Evolutionary conservation across 768 basidiomycete genomes (phyloP).

Genomic region (Lactarius hengduanensis): DNA sequence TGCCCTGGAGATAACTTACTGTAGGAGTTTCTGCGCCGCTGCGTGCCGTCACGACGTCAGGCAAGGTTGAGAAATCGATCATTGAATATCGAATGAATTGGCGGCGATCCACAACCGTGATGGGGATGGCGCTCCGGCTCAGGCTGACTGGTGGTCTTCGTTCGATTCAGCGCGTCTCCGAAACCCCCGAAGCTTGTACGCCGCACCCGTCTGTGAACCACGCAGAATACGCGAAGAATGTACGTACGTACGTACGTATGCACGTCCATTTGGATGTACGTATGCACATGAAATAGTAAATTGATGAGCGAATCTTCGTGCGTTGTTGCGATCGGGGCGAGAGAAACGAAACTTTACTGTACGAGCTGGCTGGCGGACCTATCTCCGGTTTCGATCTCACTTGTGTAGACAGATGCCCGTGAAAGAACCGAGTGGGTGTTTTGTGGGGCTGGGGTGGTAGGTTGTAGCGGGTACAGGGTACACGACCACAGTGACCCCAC

Average conservation of each 20-base stretch:
- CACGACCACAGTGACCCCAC: not conserved
- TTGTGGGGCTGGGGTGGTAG: not conserved
- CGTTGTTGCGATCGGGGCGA: not conserved
- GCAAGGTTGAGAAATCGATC: not conserved
- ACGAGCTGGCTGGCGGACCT: not conserved
- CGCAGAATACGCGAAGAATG: not conserved
- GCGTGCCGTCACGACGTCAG: not conserved
- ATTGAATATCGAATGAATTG: not conserved
- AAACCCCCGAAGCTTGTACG: not conserved
- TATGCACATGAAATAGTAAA: not conserved
- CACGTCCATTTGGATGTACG: not conserved
- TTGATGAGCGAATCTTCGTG: not conserved
- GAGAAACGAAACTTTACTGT: not conserved
- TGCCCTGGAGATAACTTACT: not conserved
- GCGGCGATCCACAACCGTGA: not conserved
- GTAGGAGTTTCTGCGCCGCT: not conserved
- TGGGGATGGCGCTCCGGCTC: not conserved
- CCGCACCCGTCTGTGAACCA: not conserved
- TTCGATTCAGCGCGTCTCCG: not conserved
- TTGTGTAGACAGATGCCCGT: not conserved
- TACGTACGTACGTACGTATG: not conserved
- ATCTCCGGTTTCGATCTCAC: not conserved
- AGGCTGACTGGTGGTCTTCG: not conserved
- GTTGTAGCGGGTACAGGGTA: not conserved
- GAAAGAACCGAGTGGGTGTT: not conserved